Evolutionary conservation across 257 asterid genomes (phyloP), one percentile per base, ranked within the genome.

Genomic region (Fraxinus americana): DNA sequence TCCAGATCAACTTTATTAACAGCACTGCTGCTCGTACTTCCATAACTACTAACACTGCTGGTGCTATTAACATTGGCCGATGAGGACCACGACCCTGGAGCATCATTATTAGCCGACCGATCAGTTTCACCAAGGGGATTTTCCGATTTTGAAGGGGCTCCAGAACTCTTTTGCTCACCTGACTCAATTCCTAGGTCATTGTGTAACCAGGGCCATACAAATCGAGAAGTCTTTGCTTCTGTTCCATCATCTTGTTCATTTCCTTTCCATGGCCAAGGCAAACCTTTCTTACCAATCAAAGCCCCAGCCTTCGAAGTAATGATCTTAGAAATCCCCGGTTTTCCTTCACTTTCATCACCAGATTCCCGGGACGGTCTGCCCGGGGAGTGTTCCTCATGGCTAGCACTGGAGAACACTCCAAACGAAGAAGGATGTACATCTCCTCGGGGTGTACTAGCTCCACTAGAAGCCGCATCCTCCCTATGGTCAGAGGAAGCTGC

Each of bases 401-500:
- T 57, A 73, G 50, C 81, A 75, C 84, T 83, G 73, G 94, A 86
- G 78, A 89, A 87, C 72, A 86, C 90, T 68, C 96, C 97, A 83
- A 89, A 85, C 34, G 95, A 89, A 66, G 96, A 88, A 81, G 87
- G 89, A 71, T 76, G 89, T 38, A 82, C 65, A 74, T 96, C 97
- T 75, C 92, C 97, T 83, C 90, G 83, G 30, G 99, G 97, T 7
- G 96, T 92, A 82, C 96, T 92, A 71, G 96, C 91, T 74, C 91
- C 96, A 90, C 97, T 91, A 9, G 97, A 93, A 77, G 91, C 90
- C 27, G 89, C 97, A 89, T 93, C 97, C 29, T 95, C 98, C 82
- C 90, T 86, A 48, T 88, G 83, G 30, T 92, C 96, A 34, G 79
- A 79, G 70, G 75, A 38, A 75, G 81, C 77, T 57, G 86, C 77